Conservation (phyloP, 2,329 filamentous ascomycete species). For the Fusarium sp. region DNA sequence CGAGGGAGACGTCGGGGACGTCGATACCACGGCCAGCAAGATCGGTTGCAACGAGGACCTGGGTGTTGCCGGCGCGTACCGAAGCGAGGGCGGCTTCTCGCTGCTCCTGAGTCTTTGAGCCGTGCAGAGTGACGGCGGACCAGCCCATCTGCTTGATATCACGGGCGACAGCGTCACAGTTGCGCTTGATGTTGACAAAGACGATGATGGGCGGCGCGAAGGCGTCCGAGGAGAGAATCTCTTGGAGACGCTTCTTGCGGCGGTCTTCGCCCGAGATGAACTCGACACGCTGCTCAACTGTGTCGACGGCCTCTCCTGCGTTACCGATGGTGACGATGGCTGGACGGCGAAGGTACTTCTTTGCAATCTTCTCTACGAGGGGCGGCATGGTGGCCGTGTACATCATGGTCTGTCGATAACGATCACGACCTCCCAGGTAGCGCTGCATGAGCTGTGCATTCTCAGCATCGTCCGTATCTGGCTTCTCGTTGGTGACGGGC, state of each 20-base stretch:
- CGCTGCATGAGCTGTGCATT: constrained; percentile 85
- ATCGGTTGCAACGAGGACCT: constrained; percentile 95
- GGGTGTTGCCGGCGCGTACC: constrained; percentile 81
- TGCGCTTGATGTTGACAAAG: constrained; percentile 99
- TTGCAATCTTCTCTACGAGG: constrained; percentile 93
- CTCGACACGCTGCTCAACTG: constrained; percentile 96
- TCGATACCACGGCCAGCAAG: constrained; percentile 97
- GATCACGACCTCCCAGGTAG: constrained; percentile 77
- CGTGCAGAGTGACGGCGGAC: constrained; percentile 89
- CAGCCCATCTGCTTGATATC: constrained; percentile 96
- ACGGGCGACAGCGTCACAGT: constrained; percentile 93
- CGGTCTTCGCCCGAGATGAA: constrained; percentile 92
- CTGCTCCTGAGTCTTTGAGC: constrained; percentile 97
- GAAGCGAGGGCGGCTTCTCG: constrained; percentile 90
- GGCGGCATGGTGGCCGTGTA: constrained; percentile 99
- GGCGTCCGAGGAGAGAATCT: constrained; percentile 83
- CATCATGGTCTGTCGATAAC: constrained; percentile 99
- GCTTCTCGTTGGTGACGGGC: constrained; percentile 93
- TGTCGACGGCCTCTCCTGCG: constrained; percentile 94
- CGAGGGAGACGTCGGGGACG: constrained; percentile 90
- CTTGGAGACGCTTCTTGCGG: constrained; percentile 92
- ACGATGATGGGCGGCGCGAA: constrained; percentile 95
- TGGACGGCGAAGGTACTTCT: constrained; percentile 92
- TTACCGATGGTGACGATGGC: constrained; percentile 96
- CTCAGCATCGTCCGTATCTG: constrained; percentile 92